Evolutionary conservation across 2,329 filamentous ascomycete species (phyloP).

Genomic region (Aaosphaeria arxii): DNA sequence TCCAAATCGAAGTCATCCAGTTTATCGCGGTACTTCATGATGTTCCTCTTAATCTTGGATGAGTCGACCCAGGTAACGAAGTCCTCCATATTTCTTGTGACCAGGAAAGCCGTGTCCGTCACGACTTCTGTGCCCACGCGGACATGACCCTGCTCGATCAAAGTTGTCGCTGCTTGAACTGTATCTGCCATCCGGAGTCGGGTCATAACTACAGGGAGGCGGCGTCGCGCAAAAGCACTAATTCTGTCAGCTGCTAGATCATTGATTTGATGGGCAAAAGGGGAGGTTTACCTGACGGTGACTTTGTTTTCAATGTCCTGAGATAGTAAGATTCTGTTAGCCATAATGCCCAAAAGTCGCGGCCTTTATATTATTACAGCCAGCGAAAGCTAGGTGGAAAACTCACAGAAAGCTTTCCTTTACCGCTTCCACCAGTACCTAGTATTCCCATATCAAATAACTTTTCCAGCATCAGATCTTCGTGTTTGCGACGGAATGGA

Average conservation of each 20-base stretch:
- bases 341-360: too few species aligned
- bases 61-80: slow-evolving; percentile 95
- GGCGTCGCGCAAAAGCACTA: slow-evolving; percentile 77
- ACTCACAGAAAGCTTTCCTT: slow-evolving; percentile 55
- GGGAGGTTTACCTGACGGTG: slow-evolving; percentile 56
- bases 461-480: slow-evolving; percentile 85
- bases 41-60: slow-evolving; percentile 95
- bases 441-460: slow-evolving; percentile 90
- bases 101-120: slow-evolving; percentile 75
- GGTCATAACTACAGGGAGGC: slow-evolving; percentile 89
- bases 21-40: slow-evolving; percentile 92
- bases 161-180: slow-evolving; percentile 73
- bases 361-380: too few species aligned
- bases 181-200: slow-evolving; percentile 88
- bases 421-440: slow-evolving; percentile 59
- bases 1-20: slow-evolving; percentile 89
- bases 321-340: too few species aligned
- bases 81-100: slow-evolving; percentile 75
- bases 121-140: slow-evolving; percentile 86
- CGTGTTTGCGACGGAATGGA: slow-evolving; percentile 75
- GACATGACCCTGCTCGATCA: slow-evolving; percentile 93
- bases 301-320: slow-evolving; percentile 74
- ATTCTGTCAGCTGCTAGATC: too few species aligned
- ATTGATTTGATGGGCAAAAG: too few species aligned
- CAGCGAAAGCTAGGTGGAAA: too few species aligned